These are phyloP conservation scores for Mycena rebaudengoi DNA, from an alignment of 768 basidiomycete species.

Conservation along the genomic window DNA sequence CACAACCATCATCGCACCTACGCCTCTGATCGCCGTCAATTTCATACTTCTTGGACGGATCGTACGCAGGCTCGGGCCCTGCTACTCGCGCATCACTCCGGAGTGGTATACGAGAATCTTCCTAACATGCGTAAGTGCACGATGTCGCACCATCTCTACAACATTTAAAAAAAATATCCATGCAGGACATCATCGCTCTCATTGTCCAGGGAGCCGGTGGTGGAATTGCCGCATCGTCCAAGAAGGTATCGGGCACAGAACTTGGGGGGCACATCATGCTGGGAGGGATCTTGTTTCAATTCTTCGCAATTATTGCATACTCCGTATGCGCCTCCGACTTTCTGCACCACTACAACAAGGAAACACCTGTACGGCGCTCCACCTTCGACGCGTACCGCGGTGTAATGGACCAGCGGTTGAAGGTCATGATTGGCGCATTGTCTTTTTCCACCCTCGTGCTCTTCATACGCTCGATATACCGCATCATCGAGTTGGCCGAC, in stretches of 20 bases:
- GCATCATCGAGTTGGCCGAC: slow-evolving; percentile 58
- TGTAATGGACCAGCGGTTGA: slow-evolving; percentile 2
- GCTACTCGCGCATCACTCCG: slow-evolving; percentile 46
- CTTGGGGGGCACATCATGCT: slow-evolving; percentile 53
- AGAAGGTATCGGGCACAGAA: background rate
- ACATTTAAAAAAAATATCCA: background rate
- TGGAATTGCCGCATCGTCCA: slow-evolving; percentile 43
- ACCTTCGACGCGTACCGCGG: slow-evolving; percentile 1
- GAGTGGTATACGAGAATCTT: slow-evolving; percentile 24
- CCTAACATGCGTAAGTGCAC: background rate
- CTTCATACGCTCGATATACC: slow-evolving; percentile 61
- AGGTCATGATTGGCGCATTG: slow-evolving; percentile 45
- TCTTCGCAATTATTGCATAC: slow-evolving; percentile 55
- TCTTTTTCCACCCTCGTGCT: slow-evolving; percentile 50
- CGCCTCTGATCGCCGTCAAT: slow-evolving; percentile 13
- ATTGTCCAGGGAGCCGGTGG: slow-evolving; percentile 52
- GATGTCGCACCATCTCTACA: background rate
- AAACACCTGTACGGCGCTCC: slow-evolving; percentile 39
- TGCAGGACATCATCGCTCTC: slow-evolving; percentile 41
- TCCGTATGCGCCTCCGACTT: slow-evolving; percentile 53
- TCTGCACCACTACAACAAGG: slow-evolving; percentile 46
- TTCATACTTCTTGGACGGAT: slow-evolving; percentile 51
- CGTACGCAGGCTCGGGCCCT: slow-evolving; percentile 40
- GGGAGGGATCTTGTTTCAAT: slow-evolving; percentile 68
- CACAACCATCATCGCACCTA: background rate